These are phyloP conservation scores for Xerocomus spinulosus DNA, from an alignment of 768 basidiomycete species.

Conservation along the genomic window DNA sequence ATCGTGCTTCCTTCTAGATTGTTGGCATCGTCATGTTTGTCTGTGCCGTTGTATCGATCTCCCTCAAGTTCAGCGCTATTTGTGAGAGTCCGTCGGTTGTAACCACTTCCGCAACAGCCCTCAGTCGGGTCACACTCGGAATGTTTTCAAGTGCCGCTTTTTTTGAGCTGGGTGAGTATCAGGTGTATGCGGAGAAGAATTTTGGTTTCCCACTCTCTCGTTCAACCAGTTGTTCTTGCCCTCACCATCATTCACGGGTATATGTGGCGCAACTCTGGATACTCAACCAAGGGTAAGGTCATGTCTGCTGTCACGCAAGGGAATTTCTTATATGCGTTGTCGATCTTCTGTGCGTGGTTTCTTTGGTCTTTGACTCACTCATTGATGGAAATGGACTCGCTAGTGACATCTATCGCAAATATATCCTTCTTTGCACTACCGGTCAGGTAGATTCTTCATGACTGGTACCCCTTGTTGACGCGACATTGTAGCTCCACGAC, in stretches of 20 bases:
- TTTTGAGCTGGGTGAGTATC: slow-evolving; percentile 11
- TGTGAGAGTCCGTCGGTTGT: slow-evolving; percentile 4
- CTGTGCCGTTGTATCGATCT: slow-evolving; percentile 1
- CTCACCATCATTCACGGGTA: slow-evolving; percentile 4
- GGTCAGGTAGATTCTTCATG: not conserved
- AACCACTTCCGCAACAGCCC: not conserved
- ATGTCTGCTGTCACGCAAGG: slow-evolving; percentile 3
- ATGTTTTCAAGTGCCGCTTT: slow-evolving; percentile 10
- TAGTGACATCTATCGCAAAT: not conserved
- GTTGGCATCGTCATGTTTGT: slow-evolving; percentile 1
- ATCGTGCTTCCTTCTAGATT: not conserved
- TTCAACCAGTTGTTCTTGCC: slow-evolving; percentile 2
- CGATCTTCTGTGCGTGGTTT: slow-evolving; percentile 6
- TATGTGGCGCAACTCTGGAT: not conserved
- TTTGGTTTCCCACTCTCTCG: not conserved
- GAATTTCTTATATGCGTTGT: slow-evolving; percentile 6
- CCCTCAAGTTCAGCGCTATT: slow-evolving; percentile 5
- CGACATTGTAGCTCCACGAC: not conserved
- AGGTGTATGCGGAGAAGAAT: not conserved
- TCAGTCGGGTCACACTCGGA: slow-evolving; percentile 4
- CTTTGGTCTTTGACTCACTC: not conserved
- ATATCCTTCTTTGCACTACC: not conserved
- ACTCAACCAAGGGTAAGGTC: not conserved
- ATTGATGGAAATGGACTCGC: not conserved
- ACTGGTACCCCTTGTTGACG: not conserved